phyloP scores from a whole-genome alignment of 2,329 filamentous ascomycete species.

The Calonectria pauciramosa region DNA sequence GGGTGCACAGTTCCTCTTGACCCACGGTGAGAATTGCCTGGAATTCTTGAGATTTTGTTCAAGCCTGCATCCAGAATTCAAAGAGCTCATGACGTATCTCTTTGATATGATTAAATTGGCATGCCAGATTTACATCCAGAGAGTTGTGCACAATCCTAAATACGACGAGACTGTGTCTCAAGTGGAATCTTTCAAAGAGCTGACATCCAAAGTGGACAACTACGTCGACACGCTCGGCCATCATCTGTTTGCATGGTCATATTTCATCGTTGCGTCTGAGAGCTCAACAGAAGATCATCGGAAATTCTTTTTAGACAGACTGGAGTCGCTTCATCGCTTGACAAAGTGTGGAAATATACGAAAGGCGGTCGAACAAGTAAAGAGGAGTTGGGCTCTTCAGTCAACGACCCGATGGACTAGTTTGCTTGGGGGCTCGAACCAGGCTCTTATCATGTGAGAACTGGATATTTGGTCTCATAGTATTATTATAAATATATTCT shows the following conservation, averaged over 20 bases:
- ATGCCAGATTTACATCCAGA: slow-evolving; percentile 22
- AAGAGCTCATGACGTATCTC: slow-evolving; percentile 21
- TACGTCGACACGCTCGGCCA: slow-evolving; percentile 16
- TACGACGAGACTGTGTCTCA: slow-evolving; percentile 3
- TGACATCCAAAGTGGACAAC: slow-evolving; percentile 13
- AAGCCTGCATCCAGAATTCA: slow-evolving; percentile 14
- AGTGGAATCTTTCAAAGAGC: slow-evolving; percentile 12
- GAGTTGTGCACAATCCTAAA: slow-evolving; percentile 8
- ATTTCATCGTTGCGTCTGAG: slow-evolving; percentile 25
- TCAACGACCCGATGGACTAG: slow-evolving; percentile 14
- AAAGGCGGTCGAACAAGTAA: slow-evolving; percentile 15
- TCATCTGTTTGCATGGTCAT: slow-evolving; percentile 24
- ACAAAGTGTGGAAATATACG: slow-evolving; percentile 14
- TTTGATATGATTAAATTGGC: slow-evolving; percentile 25
- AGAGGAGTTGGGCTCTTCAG: slow-evolving; percentile 21
- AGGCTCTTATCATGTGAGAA: slow-evolving; percentile 17
- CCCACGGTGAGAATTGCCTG: slow-evolving; percentile 15
- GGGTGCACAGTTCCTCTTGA: slow-evolving; percentile 18
- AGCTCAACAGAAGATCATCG: slow-evolving; percentile 11
- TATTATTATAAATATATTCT: neutral
- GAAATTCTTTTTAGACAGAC: slow-evolving; percentile 1
- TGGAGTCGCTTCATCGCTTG: neutral
- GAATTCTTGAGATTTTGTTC: slow-evolving; percentile 28
- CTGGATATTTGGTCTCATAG: neutral
- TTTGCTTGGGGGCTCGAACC: slow-evolving; percentile 13